Percentiles rank a stretch among this genome's conserved stretches.
These are phyloP conservation scores for Fusarium buxicola DNA, from an alignment of 2,329 filamentous ascomycete genomes.

Conservation along the genomic window DNA sequence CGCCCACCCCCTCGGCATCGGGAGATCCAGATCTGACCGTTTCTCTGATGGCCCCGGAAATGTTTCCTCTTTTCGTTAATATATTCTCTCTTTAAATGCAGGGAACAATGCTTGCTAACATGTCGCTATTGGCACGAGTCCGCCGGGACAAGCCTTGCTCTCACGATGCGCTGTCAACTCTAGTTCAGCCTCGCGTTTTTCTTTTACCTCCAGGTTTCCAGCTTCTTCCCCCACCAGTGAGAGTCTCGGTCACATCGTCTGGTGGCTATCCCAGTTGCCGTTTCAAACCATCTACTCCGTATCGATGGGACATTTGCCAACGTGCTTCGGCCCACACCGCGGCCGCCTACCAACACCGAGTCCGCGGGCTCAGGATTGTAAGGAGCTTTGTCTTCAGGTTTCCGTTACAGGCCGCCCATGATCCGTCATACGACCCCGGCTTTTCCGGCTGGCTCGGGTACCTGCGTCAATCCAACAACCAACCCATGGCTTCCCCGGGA, in stretches of 20 bases:
- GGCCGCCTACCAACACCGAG: conserved; percentile 7
- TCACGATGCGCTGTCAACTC: conserved; percentile 33
- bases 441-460: conserved; percentile 23
- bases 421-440: conserved; percentile 7
- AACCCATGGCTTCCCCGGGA: conserved; percentile 12
- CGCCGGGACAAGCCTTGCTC: conserved; percentile 22
- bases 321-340: background rate
- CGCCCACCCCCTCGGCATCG: conserved; percentile 3
- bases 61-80: conserved; percentile 19
- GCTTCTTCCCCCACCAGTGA: conserved; percentile 6
- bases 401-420: conserved; percentile 2
- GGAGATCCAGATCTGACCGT: conserved; percentile 26
- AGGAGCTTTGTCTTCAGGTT: background rate
- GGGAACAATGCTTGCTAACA: conserved; percentile 27
- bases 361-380: background rate
- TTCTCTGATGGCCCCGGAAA: conserved; percentile 9
- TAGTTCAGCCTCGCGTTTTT: conserved; percentile 21
- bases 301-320: background rate
- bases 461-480: conserved; percentile 28
- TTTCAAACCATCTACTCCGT: conserved; percentile 8
- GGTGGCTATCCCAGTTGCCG: conserved; percentile 3
- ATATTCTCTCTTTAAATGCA: conserved; percentile 5
- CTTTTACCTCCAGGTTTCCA: background rate
- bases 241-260: conserved; percentile 1
- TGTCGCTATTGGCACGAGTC: background rate